Evolutionary conservation across 2,329 filamentous ascomycete species (phyloP), one percentile per base, ranked within the genome.

Genomic region (Aureobasidium sp.): DNA sequence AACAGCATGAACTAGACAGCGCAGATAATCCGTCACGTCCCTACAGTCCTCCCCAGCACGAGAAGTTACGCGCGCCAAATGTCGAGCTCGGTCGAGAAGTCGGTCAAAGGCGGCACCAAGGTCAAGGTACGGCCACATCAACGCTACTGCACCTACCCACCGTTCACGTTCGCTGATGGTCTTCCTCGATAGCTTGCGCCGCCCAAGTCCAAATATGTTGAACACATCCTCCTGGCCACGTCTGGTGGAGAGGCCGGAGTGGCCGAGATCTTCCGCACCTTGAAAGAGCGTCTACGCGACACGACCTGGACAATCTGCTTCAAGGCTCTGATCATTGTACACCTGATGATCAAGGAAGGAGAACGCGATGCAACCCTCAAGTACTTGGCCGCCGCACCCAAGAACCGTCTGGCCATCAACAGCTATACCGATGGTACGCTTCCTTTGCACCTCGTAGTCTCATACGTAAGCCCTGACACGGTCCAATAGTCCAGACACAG

Each of bases 281-380:
- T 99, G 61, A 92, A 95, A 73, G 86, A 91, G 73, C 86, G 94
- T 59, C 78, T 99, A 67, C 88, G 92, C 73, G 94, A 99, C 75
- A 93, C 93, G 68, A 96, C 94, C 81, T 99, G 94, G 94, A 99
- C 94, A n/a, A 92, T 97, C 63, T 93, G 96, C 67, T 96, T 97
- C 86, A 99, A 99, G 80, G 88, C 91, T 69, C 81, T 99, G 68
- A 96, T 97, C 70, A 94, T 96, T 53, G 86, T 96, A 51, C 94
- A 99, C 75, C 80, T 97, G 65, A 97, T 99, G 94, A 94, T 99
- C 73, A 86, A 94, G 68, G 94, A 99, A 78, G 94, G 94, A 60
- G 88, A 92, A 66, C 86, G 88, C 37, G 91, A 97, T 73, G 89
- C 92, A 53, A 96, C 94, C 2, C 81, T 99, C 67, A 83, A 86